Conservation (phyloP, 371 early-diverging fungal species). For the Catenaria anguillulae region DNA sequence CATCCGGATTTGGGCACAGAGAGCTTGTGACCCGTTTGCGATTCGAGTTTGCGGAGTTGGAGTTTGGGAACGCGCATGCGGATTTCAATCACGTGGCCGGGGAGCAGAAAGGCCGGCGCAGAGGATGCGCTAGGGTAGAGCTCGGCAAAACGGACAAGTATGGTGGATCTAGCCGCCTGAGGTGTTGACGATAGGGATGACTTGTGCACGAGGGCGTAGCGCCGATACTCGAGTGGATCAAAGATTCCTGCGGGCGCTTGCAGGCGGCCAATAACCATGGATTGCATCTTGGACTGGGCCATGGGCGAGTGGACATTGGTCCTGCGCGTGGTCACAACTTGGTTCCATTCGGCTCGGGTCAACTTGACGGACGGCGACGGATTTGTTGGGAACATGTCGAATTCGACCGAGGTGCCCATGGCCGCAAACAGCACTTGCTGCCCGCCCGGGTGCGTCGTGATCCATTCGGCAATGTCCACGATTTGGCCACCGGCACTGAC, state of each 20-base stretch:
- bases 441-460: conserved; percentile 20
- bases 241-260: conserved; percentile 5
- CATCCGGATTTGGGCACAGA: neutral
- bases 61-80: conserved; percentile 14
- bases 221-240: conserved; percentile 21
- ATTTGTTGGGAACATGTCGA: conserved; percentile 15
- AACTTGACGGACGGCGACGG: neutral
- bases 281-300: conserved; percentile 20
- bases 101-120: conserved; percentile 17
- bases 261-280: conserved; percentile 17
- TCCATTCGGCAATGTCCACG: too few relatives aligned
- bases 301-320: conserved; percentile 22
- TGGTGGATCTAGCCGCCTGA: neutral
- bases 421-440: conserved; percentile 16
- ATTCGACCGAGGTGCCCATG: conserved; percentile 19
- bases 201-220: conserved; percentile 19
- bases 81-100: conserved; percentile 24
- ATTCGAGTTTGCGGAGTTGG: neutral
- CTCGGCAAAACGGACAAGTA: conserved; percentile 16
- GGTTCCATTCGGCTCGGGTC: conserved; percentile 17
- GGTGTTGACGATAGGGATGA: too few relatives aligned
- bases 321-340: conserved; percentile 11
- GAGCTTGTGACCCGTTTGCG: neutral
- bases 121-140: conserved; percentile 15
- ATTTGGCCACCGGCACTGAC: too few relatives aligned